Evolutionary conservation across 805 yeast genomes (phyloP).

Genomic region (Komagataella phaffii): DNA sequence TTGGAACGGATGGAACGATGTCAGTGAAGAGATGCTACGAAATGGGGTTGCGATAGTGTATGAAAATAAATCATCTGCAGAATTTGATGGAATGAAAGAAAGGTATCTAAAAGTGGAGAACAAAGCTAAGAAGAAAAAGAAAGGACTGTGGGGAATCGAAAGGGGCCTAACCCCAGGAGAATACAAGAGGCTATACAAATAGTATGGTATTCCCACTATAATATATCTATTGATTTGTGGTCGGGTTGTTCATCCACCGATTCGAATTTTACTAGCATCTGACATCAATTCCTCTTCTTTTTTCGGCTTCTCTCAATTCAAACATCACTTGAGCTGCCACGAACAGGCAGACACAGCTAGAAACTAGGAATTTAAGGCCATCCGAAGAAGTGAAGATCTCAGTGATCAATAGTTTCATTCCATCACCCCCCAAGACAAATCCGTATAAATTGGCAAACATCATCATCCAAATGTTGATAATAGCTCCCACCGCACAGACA

Average conservation of each 20-base stretch:
- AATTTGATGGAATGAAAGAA: constrained; percentile 68
- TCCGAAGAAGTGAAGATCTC: constrained; percentile 61
- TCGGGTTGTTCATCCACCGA: background rate
- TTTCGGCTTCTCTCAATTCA: constrained; percentile 79
- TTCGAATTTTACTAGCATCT: constrained; percentile 38
- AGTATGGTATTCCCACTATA: background rate
- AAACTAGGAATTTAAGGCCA: constrained; percentile 52
- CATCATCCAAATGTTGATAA: constrained; percentile 91
- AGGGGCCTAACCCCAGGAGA: constrained; percentile 64
- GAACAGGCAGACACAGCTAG: constrained; percentile 55
- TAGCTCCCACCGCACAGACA: constrained; percentile 79
- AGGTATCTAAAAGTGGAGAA: constrained; percentile 47
- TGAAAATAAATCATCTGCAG: constrained; percentile 70
- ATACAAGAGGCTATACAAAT: constrained; percentile 38
- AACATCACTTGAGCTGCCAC: constrained; percentile 90
- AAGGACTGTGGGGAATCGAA: constrained; percentile 60
- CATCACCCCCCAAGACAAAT: constrained; percentile 86
- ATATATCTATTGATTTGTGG: background rate
- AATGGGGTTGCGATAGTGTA: constrained; percentile 80
- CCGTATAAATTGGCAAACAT: constrained; percentile 94
- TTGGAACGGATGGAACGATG: constrained; percentile 62
- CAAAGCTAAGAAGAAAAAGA: constrained; percentile 37
- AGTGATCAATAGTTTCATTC: constrained; percentile 47
- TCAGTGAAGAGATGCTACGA: constrained; percentile 78
- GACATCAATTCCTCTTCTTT: constrained; percentile 68